Evolutionary conservation across 2,329 filamentous ascomycete genomes (phyloP).

Genomic region (Fusarium mundagurra): DNA sequence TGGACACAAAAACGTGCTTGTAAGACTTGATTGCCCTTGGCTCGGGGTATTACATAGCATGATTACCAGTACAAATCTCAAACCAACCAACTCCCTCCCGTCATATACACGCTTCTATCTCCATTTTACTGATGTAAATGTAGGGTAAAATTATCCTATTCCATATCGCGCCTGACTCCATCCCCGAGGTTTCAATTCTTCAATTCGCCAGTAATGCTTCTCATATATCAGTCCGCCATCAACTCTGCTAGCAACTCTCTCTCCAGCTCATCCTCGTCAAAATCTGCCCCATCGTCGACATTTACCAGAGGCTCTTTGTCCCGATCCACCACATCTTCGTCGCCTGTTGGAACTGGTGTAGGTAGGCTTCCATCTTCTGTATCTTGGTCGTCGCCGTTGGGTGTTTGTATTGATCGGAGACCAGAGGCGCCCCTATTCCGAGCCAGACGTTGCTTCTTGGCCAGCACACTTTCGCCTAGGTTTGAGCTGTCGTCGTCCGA

Average conservation of each 20-base stretch:
- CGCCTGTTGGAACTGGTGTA: conserved; percentile 51
- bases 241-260: conserved; percentile 71
- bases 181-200: conserved; percentile 24
- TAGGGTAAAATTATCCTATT: not conserved
- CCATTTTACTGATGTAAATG: conserved; percentile 2
- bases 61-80: conserved; percentile 1
- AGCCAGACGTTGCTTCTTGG: conserved; percentile 63
- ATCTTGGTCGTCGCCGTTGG: conserved; percentile 49
- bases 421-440: conserved; percentile 57
- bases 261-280: conserved; percentile 68
- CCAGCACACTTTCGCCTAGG: conserved; percentile 52
- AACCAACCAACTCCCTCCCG: not conserved
- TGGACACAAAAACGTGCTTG: not conserved
- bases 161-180: not conserved
- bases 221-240: conserved; percentile 51
- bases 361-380: conserved; percentile 52
- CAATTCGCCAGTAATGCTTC: conserved; percentile 63
- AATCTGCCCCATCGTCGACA: conserved; percentile 50
- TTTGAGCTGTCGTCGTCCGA: conserved; percentile 48
- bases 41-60: conserved; percentile 25
- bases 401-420: conserved; percentile 57
- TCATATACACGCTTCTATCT: conserved; percentile 24
- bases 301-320: conserved; percentile 43
- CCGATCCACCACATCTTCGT: conserved; percentile 46
- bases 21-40: conserved; percentile 23